A percentile compares a stretch with the other conserved stretches of the same genome.
These are phyloP conservation scores for Zostera marina DNA, from an alignment of 116 monocot species.

Conservation along the genomic window DNA sequence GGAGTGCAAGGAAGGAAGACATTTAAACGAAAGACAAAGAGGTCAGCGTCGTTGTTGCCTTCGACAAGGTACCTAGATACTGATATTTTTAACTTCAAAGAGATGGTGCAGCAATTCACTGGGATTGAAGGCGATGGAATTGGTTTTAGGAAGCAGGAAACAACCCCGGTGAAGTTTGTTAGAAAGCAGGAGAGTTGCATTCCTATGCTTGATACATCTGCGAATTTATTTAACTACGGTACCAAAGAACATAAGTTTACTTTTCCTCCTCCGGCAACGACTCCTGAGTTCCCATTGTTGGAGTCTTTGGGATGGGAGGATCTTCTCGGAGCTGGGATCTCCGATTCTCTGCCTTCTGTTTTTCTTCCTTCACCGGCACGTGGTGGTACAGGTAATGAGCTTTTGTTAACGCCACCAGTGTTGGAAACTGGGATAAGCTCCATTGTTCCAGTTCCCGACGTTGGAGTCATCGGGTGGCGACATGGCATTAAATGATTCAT, in stretches of 20 bases:
- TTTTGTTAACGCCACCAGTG: too few relatives aligned
- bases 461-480: too few relatives aligned
- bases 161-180: background rate
- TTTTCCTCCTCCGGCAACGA: background rate
- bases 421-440: background rate
- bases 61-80: background rate
- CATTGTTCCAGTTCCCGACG: background rate
- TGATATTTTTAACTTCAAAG: background rate
- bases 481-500: too few relatives aligned
- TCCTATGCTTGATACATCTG: slow-evolving; percentile 73
- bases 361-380: background rate
- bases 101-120: slow-evolving; percentile 2
- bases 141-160: background rate
- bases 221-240: slow-evolving; percentile 21
- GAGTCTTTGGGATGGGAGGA: background rate
- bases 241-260: background rate
- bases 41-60: background rate
- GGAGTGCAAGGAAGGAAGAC: background rate
- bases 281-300: background rate
- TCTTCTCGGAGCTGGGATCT: background rate
- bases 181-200: slow-evolving; percentile 6
- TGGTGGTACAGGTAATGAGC: too few relatives aligned
- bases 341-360: background rate
- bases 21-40: background rate
- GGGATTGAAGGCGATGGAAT: background rate